Conservation (phyloP, 2,329 filamentous ascomycete species). For the Hypoxylon sp. region DNA sequence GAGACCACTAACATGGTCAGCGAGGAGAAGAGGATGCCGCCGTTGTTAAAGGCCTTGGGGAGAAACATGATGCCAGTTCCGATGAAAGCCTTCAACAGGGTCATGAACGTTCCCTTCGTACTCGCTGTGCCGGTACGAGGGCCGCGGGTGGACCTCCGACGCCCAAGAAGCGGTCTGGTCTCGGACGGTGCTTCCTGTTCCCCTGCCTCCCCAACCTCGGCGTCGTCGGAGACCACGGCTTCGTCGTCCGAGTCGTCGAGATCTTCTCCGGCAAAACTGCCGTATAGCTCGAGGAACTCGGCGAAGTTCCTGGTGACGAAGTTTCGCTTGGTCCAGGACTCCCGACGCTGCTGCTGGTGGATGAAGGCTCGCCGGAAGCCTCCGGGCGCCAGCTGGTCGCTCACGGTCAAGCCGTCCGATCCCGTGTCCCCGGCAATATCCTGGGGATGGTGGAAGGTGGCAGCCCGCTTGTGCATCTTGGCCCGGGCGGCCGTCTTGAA, state of each 20-base stretch:
- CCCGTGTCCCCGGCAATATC: slow-evolving; percentile 54
- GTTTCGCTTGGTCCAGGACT: slow-evolving; percentile 53
- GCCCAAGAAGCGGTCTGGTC: slow-evolving; percentile 66
- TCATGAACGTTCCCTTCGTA: slow-evolving; percentile 79
- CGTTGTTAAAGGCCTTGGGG: slow-evolving; percentile 78
- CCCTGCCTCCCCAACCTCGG: slow-evolving; percentile 50
- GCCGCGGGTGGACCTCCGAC: slow-evolving; percentile 59
- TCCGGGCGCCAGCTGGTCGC: slow-evolving; percentile 50
- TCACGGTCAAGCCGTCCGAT: slow-evolving; percentile 43
- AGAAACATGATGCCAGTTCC: slow-evolving; percentile 85
- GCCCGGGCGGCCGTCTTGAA: slow-evolving; percentile 73
- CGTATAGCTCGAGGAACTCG: slow-evolving; percentile 78
- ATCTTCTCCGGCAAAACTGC: slow-evolving; percentile 79
- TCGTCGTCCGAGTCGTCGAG: slow-evolving; percentile 68
- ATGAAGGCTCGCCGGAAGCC: slow-evolving; percentile 60
- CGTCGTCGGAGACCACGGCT: slow-evolving; percentile 60
- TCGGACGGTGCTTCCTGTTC: slow-evolving; percentile 55
- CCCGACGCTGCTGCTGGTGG: slow-evolving; percentile 47
- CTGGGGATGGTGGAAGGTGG: slow-evolving; percentile 69
- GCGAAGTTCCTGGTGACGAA: slow-evolving; percentile 75
- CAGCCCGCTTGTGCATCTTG: slow-evolving; percentile 62
- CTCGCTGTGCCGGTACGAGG: slow-evolving; percentile 67
- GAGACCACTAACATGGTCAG: slow-evolving; percentile 72
- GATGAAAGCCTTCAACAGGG: slow-evolving; percentile 78
- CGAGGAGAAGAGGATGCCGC: slow-evolving; percentile 77